Conservation (phyloP, 2,329 filamentous ascomycete species). For the Dothistroma septosporum region DNA sequence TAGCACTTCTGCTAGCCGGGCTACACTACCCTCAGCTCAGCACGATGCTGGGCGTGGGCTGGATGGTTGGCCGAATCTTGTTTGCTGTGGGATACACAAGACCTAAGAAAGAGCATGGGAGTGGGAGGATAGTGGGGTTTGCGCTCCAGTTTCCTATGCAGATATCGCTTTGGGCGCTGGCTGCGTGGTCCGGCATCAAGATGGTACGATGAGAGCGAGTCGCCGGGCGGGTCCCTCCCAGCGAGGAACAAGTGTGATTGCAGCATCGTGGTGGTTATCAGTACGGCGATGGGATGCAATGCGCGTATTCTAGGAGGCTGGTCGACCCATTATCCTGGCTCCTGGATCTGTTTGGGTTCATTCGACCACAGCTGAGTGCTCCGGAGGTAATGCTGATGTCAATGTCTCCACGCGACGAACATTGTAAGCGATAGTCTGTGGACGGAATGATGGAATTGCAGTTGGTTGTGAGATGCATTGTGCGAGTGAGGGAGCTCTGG, state of each 20-base stretch:
- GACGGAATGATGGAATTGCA: not conserved
- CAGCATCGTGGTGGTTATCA: not conserved
- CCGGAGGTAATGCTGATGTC: conserved; percentile 1
- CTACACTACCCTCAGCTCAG: conserved; percentile 50
- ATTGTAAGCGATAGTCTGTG: not conserved
- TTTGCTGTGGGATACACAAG: conserved; percentile 48
- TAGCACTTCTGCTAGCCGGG: conserved; percentile 52
- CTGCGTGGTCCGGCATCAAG: conserved; percentile 29
- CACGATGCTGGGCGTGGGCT: conserved; percentile 45
- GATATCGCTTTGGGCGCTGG: conserved; percentile 30
- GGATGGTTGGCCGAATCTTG: conserved; percentile 49
- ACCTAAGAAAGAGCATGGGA: conserved; percentile 37
- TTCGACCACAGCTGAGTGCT: not conserved
- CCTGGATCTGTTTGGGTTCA: not conserved
- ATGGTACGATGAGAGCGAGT: conserved; percentile 23
- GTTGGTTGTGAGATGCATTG: not conserved
- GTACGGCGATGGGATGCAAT: not conserved
- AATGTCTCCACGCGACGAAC: not conserved
- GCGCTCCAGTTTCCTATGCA: conserved; percentile 17
- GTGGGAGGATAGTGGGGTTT: conserved; percentile 37
- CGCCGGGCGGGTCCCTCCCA: not conserved
- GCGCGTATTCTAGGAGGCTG: not conserved
- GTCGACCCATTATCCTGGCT: not conserved
- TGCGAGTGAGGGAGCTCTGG: not conserved
- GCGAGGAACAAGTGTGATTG: not conserved